A percentile compares a stretch with the other conserved stretches of the same genome.
phyloP scores from a whole-genome alignment of 2,329 filamentous ascomycete species.

The Microsporum audouinii region DNA sequence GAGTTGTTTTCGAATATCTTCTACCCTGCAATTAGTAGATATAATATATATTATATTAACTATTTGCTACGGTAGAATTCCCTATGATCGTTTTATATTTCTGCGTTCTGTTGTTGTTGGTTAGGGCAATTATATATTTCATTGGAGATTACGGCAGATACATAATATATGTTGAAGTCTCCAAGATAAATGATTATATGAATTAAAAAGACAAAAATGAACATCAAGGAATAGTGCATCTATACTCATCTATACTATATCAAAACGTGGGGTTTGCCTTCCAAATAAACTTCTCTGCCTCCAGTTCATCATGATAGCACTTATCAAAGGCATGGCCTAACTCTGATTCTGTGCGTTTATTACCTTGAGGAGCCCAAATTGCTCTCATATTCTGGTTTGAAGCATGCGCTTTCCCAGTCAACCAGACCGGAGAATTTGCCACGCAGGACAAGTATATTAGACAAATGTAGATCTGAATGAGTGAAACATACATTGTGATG shows the following conservation, averaged over 20 bases:
- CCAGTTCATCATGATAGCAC: constrained; percentile 8
- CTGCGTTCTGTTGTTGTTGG: too few species aligned
- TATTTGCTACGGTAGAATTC: too few species aligned
- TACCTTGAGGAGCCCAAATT: constrained; percentile 6
- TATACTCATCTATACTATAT: neutral
- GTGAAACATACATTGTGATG: constrained; percentile 11
- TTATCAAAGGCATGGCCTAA: constrained; percentile 9
- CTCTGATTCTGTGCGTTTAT: neutral
- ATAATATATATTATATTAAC: too few species aligned
- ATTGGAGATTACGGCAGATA: too few species aligned
- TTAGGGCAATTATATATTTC: too few species aligned
- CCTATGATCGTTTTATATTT: too few species aligned
- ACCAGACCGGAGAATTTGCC: constrained; percentile 9
- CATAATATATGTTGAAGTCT: too few species aligned
- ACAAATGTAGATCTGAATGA: constrained; percentile 10
- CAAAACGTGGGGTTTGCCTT: neutral
- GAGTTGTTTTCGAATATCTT: too few species aligned
- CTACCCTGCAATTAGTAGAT: too few species aligned
- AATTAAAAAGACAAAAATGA: neutral
- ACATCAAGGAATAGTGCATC: neutral
- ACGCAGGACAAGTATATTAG: constrained; percentile 9
- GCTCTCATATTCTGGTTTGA: constrained; percentile 10
- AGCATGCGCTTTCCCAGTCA: constrained; percentile 13
- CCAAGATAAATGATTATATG: neutral
- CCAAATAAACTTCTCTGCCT: constrained; percentile 8